Evolutionary conservation across 495 filamentous ascomycete genomes (phyloP).

Genomic region (Neurospora sp.): DNA sequence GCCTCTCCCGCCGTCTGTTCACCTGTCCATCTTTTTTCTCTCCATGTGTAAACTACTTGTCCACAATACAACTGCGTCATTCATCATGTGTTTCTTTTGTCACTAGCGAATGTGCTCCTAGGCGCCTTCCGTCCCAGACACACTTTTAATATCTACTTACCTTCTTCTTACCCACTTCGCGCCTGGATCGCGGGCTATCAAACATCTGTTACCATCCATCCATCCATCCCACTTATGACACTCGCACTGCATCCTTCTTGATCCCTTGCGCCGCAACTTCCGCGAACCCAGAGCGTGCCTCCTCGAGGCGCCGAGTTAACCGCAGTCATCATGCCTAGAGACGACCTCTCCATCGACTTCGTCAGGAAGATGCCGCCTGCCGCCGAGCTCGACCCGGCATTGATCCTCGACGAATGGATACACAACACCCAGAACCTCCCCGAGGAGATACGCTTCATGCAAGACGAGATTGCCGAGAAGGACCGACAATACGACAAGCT

Average conservation of each 20-base stretch:
- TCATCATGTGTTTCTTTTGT: neutral
- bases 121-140: neutral
- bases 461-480: slow-evolving; percentile 91
- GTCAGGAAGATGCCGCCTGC: slow-evolving; percentile 40
- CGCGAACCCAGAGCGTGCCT: slow-evolving; percentile 1
- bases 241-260: neutral
- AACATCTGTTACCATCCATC: neutral
- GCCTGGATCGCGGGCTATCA: neutral
- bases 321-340: slow-evolving; percentile 43
- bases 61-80: neutral
- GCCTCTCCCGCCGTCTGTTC: neutral
- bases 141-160: neutral
- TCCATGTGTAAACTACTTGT: neutral
- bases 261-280: neutral
- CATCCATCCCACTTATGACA: neutral
- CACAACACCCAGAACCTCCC: slow-evolving; percentile 81
- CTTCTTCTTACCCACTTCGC: neutral
- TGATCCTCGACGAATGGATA: slow-evolving; percentile 87
- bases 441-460: slow-evolving; percentile 80
- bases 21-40: neutral
- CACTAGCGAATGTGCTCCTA: neutral
- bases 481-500: slow-evolving; percentile 71
- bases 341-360: slow-evolving; percentile 52
- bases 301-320: slow-evolving; percentile 25
- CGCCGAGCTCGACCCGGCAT: slow-evolving; percentile 61